Percentiles rank a stretch among this genome's conserved stretches.
Evolutionary conservation across 495 filamentous ascomycete genomes (phyloP).

Genomic region (Aspergillus haitiensis): DNA sequence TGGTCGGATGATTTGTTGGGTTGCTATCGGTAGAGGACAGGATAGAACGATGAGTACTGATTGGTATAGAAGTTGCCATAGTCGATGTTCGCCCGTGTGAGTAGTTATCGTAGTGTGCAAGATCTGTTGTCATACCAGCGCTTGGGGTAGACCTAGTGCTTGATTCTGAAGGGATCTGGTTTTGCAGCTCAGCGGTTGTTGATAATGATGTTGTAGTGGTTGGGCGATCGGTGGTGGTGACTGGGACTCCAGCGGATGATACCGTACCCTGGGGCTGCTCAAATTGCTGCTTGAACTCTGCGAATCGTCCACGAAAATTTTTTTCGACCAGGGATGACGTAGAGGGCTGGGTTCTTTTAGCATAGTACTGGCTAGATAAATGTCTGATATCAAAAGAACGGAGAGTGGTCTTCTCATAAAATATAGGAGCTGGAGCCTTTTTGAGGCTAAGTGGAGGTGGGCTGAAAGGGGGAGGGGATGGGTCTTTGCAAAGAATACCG

Average conservation of each 20-base stretch:
- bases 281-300: constrained; percentile 23
- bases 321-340: constrained; percentile 27
- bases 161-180: too few species aligned
- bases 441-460: background rate
- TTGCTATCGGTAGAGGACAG: constrained; percentile 6
- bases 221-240: too few species aligned
- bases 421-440: too few species aligned
- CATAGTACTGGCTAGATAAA: constrained; percentile 24
- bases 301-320: constrained; percentile 36
- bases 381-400: constrained; percentile 20
- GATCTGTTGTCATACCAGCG: constrained; percentile 2
- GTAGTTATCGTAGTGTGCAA: constrained; percentile 9
- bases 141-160: constrained; percentile 1
- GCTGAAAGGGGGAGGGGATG: constrained; percentile 6
- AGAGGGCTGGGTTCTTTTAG: constrained; percentile 22
- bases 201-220: too few species aligned
- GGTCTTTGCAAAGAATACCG: constrained; percentile 13
- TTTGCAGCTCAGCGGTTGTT: too few species aligned
- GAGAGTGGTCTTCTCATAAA: constrained; percentile 3
- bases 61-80: constrained; percentile 11
- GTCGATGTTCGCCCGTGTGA: constrained; percentile 14
- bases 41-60: background rate
- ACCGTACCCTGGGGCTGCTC: background rate
- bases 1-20: background rate
- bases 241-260: constrained; percentile 15